A percentile compares a stretch with the other conserved stretches of the same genome.
These are phyloP conservation scores for Astragalus glycyphyllos DNA, from an alignment of 306 rosid genomes.

Conservation along the genomic window DNA sequence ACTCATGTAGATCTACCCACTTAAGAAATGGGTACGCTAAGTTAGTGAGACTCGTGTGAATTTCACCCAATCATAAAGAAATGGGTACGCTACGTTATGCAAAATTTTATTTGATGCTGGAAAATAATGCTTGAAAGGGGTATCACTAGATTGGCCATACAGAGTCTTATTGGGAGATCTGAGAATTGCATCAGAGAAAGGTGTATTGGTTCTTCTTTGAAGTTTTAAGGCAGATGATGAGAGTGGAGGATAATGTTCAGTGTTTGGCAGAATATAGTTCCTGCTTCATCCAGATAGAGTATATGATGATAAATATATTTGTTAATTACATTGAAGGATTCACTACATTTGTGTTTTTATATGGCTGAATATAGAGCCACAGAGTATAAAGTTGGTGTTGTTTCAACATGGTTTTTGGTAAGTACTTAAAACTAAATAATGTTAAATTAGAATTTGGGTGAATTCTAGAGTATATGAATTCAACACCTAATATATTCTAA, in stretches of 20 bases:
- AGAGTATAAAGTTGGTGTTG: constrained; percentile 16
- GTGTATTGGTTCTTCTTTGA: constrained; percentile 71
- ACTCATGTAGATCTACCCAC: too few relatives aligned
- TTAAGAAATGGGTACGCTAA: too few relatives aligned
- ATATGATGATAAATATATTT: constrained; percentile 3
- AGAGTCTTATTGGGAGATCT: constrained; percentile 66
- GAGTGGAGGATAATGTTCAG: constrained; percentile 55
- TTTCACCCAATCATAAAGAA: too few relatives aligned
- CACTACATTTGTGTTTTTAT: not conserved
- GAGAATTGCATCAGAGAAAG: constrained; percentile 68
- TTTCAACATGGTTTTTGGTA: constrained; percentile 6
- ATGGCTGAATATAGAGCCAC: not conserved
- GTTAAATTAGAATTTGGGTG: constrained; percentile 30
- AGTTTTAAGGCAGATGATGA: constrained; percentile 60
- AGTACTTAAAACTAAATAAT: constrained; percentile 2
- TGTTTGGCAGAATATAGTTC: constrained; percentile 58
- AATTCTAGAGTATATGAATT: too few relatives aligned
- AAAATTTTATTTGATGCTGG: constrained; percentile 29
- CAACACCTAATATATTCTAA: too few relatives aligned
- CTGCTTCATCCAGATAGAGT: constrained; percentile 2
- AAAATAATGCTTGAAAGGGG: constrained; percentile 68
- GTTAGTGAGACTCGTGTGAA: too few relatives aligned
- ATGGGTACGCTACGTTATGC: too few relatives aligned
- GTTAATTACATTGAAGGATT: not conserved
- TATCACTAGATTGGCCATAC: constrained; percentile 63